Conservation (phyloP, 768 basidiomycete species). For the Kwoniella bestiolae region DNA sequence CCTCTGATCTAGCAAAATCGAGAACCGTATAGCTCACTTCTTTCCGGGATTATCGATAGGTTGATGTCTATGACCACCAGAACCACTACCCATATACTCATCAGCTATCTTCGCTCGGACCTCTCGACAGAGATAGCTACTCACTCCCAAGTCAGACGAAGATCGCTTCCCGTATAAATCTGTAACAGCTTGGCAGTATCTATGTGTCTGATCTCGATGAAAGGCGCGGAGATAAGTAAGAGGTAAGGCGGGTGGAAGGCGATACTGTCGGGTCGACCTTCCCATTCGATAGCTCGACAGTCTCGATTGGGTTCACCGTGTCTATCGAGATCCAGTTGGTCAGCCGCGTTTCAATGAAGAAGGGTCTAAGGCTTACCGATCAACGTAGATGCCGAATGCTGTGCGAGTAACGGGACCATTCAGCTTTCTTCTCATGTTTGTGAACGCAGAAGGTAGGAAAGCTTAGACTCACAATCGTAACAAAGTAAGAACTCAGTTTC, state of each 20-base stretch:
- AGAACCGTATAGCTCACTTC: conserved; percentile 41
- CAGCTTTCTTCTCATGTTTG: conserved; percentile 4
- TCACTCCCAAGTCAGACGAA: conserved; percentile 90
- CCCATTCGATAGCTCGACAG: conserved; percentile 84
- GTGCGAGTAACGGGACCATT: conserved; percentile 10
- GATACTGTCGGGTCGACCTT: conserved; percentile 84
- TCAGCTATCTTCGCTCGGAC: not conserved
- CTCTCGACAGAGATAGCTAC: conserved; percentile 59
- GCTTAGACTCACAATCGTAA: conserved; percentile 71
- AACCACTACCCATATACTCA: conserved; percentile 32
- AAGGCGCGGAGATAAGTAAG: conserved; percentile 81
- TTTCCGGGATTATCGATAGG: conserved; percentile 60
- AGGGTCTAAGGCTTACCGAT: conserved; percentile 60
- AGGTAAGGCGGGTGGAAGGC: conserved; percentile 89
- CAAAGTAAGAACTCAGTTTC: conserved; percentile 88
- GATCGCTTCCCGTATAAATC: conserved; percentile 57
- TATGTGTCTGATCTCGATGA: conserved; percentile 84
- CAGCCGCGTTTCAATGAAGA: not conserved
- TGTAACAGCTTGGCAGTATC: conserved; percentile 55
- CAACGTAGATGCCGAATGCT: conserved; percentile 92
- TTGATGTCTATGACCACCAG: conserved; percentile 42
- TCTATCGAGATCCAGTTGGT: conserved; percentile 15
- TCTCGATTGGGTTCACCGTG: conserved; percentile 82
- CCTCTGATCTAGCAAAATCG: too few species aligned
- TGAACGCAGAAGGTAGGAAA: not conserved